These are phyloP conservation scores for Condylostoma magnum DNA, from an alignment of 169 alveolate genomes.

Conservation along the genomic window DNA sequence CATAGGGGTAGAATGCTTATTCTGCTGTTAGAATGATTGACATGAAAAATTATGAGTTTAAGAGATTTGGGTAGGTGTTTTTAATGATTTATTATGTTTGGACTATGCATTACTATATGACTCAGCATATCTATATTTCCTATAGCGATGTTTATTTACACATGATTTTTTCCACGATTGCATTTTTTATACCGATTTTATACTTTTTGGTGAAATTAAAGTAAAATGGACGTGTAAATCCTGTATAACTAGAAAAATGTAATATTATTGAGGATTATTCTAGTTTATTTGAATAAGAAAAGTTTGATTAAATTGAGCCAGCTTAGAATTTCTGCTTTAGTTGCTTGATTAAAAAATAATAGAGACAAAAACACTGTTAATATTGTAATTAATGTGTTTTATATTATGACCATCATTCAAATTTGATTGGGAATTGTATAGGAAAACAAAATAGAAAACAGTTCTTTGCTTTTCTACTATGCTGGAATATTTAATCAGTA, in stretches of 20 bases:
- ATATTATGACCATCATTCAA: slow-evolving; percentile 52
- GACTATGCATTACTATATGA: too few relatives aligned
- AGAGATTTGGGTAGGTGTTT: too few relatives aligned
- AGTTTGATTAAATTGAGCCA: not conserved
- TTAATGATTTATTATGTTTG: too few relatives aligned
- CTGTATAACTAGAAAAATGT: too few relatives aligned
- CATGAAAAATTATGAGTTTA: not conserved
- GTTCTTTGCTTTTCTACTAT: slow-evolving; percentile 34
- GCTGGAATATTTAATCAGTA: not conserved
- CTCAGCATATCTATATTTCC: too few relatives aligned
- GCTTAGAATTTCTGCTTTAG: not conserved
- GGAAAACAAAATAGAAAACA: slow-evolving; percentile 45
- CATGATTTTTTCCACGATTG: too few relatives aligned
- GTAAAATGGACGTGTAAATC: too few relatives aligned
- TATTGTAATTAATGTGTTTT: slow-evolving; percentile 43
- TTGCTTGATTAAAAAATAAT: not conserved
- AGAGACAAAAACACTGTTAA: slow-evolving; percentile 31
- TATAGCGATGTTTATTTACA: too few relatives aligned
- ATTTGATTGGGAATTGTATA: slow-evolving; percentile 45
- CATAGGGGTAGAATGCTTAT: not conserved
- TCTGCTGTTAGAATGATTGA: not conserved
- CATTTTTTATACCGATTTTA: too few relatives aligned
- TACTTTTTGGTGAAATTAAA: too few relatives aligned
- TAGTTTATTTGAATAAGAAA: not conserved
- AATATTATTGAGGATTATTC: too few relatives aligned